Conservation (phyloP, 2,329 filamentous ascomycete species). For the Colletotrichum sp. region DNA sequence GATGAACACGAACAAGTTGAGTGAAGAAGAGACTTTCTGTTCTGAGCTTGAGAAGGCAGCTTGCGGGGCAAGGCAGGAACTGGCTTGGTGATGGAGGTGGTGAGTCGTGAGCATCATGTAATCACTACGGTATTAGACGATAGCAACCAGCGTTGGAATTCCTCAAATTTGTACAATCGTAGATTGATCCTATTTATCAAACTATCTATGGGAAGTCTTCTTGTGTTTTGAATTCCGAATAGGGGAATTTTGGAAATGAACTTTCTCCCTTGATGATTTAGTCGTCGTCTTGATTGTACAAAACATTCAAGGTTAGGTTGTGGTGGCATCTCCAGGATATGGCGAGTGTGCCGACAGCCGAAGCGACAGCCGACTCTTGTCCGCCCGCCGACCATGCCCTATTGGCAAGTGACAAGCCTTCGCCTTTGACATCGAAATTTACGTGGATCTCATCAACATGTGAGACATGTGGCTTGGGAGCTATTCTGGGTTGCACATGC, state of each 20-base stretch:
- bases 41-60: slow-evolving; percentile 23
- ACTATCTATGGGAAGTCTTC: not conserved
- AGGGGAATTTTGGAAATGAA: not conserved
- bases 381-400: not conserved
- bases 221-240: not conserved
- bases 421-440: not conserved
- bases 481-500: not conserved
- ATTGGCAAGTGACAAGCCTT: not conserved
- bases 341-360: not conserved
- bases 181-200: not conserved
- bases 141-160: not conserved
- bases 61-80: slow-evolving; percentile 10
- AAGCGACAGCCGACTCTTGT: not conserved
- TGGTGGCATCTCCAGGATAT: not conserved
- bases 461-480: not conserved
- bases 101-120: not conserved
- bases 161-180: not conserved
- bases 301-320: not conserved
- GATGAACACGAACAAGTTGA: slow-evolving; percentile 27
- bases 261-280: not conserved
- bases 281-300: not conserved
- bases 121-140: not conserved
- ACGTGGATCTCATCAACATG: not conserved
- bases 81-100: slow-evolving; percentile 19
- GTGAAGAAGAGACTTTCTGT: slow-evolving; percentile 33